Evolutionary conservation across 1,284 basidiomycete genomes (phyloP).

Genomic region (Sphaerobolus stellatus): DNA sequence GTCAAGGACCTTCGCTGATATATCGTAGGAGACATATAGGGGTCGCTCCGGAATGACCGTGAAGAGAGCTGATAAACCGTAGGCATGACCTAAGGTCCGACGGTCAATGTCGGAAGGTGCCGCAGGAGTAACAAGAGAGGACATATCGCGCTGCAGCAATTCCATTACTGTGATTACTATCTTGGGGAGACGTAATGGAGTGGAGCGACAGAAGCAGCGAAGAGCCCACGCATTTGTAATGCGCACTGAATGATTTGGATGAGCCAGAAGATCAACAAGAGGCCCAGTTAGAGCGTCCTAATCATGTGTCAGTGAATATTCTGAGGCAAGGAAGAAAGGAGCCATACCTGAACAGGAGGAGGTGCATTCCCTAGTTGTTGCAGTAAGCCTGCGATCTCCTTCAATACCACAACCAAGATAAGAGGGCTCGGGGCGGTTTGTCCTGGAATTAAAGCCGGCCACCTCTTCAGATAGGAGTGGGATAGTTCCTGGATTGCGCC

Average conservation of each 20-base stretch:
- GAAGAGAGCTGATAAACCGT: slow-evolving; percentile 85
- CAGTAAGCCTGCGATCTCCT: slow-evolving; percentile 83
- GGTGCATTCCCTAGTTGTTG: slow-evolving; percentile 92
- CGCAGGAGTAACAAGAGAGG: slow-evolving; percentile 56
- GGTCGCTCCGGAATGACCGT: slow-evolving; percentile 85
- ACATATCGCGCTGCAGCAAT: slow-evolving; percentile 82
- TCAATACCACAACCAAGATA: slow-evolving; percentile 74
- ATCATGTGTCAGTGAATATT: background rate
- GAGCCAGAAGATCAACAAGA: slow-evolving; percentile 79
- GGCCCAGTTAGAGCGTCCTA: slow-evolving; percentile 87
- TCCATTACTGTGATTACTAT: slow-evolving; percentile 75
- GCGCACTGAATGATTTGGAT: slow-evolving; percentile 86
- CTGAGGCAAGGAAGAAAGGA: background rate
- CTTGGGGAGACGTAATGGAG: slow-evolving; percentile 81
- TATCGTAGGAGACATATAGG: slow-evolving; percentile 93
- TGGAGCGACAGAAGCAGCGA: slow-evolving; percentile 86
- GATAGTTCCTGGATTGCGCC: slow-evolving; percentile 86
- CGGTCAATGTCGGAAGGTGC: slow-evolving; percentile 71
- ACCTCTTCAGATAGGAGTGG: slow-evolving; percentile 79
- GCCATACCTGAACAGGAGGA: slow-evolving; percentile 73
- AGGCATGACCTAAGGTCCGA: slow-evolving; percentile 83
- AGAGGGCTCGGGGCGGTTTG: slow-evolving; percentile 70
- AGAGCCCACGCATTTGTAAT: slow-evolving; percentile 86
- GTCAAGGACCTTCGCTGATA: slow-evolving; percentile 88
- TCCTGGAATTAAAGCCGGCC: slow-evolving; percentile 91